phyloP scores from a whole-genome alignment of 805 yeast species.

The Starmerella floris region DNA sequence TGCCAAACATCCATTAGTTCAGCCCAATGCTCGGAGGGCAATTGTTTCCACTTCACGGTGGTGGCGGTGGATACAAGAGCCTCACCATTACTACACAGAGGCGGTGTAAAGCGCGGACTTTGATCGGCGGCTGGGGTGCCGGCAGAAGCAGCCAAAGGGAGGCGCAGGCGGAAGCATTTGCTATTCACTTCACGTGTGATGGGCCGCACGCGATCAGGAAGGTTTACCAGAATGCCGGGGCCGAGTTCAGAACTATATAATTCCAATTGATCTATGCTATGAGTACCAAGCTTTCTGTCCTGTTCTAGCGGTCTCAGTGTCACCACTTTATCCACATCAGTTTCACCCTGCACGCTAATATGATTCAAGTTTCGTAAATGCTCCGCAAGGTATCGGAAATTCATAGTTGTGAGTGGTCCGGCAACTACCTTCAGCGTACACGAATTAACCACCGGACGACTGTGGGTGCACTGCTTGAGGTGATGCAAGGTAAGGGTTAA shows the following conservation, averaged over 20 bases:
- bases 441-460: too few species aligned
- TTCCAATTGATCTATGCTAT: neutral
- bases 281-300: neutral
- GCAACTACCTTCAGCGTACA: too few species aligned
- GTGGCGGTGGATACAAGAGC: neutral
- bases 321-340: neutral
- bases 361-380: conserved; percentile 18
- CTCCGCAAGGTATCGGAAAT: conserved; percentile 23
- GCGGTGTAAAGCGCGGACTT: conserved; percentile 1
- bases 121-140: too few species aligned
- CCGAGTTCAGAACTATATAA: conserved; percentile 2
- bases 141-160: neutral
- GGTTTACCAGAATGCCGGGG: neutral
- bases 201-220: conserved; percentile 2
- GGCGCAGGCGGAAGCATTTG: neutral
- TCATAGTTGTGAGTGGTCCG: too few species aligned
- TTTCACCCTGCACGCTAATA: conserved; percentile 14
- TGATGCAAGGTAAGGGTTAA: too few species aligned
- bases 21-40: conserved; percentile 90
- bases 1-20: conserved; percentile 98
- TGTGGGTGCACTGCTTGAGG: too few species aligned
- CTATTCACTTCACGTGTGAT: neutral
- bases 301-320: neutral
- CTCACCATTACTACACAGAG: conserved; percentile 1
- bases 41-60: conserved; percentile 31